Percentiles rank a stretch among this genome's conserved stretches.
Conservation (phyloP, 345 rosid genomes). For the Acer campestre region DNA sequence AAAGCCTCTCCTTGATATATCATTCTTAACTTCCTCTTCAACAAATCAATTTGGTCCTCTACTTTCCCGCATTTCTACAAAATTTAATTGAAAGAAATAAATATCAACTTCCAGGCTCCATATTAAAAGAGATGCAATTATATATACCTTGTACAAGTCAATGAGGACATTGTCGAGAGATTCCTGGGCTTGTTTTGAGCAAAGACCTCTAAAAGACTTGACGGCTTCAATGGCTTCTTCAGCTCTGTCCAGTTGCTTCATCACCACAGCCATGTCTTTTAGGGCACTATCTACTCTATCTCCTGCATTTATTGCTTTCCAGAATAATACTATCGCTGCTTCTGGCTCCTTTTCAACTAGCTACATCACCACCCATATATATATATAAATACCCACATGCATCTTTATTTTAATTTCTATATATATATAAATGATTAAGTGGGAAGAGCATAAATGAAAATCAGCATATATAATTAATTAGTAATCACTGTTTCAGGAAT, state of each 20-base stretch:
- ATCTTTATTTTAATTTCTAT: no score
- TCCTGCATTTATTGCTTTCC: constrained; percentile 91
- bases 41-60: constrained; percentile 79
- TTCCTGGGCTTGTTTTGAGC: constrained; percentile 82
- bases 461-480: neutral
- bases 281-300: constrained; percentile 83
- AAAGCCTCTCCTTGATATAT: constrained; percentile 88
- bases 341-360: constrained; percentile 82
- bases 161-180: constrained; percentile 93
- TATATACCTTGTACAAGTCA: constrained; percentile 82
- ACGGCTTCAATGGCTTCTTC: constrained; percentile 97
- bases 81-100: no score
- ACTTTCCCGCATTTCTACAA: constrained; percentile 80
- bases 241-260: constrained; percentile 74
- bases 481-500: neutral
- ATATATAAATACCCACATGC: neutral
- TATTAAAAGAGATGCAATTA: neutral
- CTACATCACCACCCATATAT: constrained; percentile 26
- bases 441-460: neutral
- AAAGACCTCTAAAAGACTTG: constrained; percentile 75
- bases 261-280: constrained; percentile 91
- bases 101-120: no score
- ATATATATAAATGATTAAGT: neutral
- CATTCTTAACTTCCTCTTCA: constrained; percentile 78
- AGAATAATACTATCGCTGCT: constrained; percentile 71